Conservation (phyloP, 2,329 filamentous ascomycete genomes). For the Proliferodiscus dingleyae region DNA sequence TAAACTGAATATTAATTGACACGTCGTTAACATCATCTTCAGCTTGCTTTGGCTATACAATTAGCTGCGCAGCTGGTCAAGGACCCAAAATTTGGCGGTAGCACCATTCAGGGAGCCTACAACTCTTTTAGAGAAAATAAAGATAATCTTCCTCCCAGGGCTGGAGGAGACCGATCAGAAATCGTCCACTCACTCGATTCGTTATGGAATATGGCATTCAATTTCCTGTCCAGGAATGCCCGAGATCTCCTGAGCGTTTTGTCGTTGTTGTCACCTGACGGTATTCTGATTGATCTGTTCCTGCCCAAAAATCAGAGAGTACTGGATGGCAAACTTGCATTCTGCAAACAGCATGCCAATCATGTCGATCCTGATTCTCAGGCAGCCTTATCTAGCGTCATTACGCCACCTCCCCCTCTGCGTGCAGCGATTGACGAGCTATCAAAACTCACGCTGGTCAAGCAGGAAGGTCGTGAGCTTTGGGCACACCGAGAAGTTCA, state of each 20-base stretch:
- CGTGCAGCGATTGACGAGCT: conserved; percentile 15
- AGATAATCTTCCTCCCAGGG: conserved; percentile 11
- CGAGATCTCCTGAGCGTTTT: conserved; percentile 15
- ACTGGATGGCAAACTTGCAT: conserved; percentile 16
- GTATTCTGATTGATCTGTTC: conserved; percentile 20
- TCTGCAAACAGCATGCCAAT: conserved; percentile 17
- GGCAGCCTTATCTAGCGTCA: conserved; percentile 10
- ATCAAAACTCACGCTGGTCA: conserved; percentile 15
- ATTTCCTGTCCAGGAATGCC: conserved; percentile 7
- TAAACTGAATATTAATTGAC: too few species aligned
- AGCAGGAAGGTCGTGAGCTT: conserved; percentile 13
- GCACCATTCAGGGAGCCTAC: conserved; percentile 9
- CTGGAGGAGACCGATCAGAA: conserved; percentile 5
- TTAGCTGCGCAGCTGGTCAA: conserved; percentile 15
- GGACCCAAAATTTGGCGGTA: conserved; percentile 8
- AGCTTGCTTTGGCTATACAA: conserved; percentile 14
- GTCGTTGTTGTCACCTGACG: conserved; percentile 18
- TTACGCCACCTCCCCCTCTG: conserved; percentile 8
- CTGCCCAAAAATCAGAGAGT: conserved; percentile 16
- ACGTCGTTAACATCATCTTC: too few species aligned
- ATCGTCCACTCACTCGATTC: conserved; percentile 12
- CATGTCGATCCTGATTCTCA: conserved; percentile 6
- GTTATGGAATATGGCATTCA: conserved; percentile 19
- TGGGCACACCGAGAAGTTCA: conserved; percentile 21
- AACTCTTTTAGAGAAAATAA: conserved; percentile 13